Evolutionary conservation across 208 protist genomes (phyloP).

Genomic region (Crithidia mellificae): DNA sequence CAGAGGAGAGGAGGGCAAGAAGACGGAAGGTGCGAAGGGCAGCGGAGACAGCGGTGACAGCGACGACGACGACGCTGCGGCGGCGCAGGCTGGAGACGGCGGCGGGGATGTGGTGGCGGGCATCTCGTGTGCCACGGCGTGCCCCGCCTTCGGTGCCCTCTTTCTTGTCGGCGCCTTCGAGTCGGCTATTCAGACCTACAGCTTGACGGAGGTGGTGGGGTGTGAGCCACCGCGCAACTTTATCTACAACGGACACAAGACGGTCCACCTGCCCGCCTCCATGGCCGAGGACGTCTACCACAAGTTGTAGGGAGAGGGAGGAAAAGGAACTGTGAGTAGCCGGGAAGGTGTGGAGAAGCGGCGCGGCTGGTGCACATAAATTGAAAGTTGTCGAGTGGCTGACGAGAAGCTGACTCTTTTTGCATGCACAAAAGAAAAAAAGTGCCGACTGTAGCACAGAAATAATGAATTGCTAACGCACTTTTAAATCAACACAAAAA

Average conservation of each 20-base stretch:
- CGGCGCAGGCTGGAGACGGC: not conserved
- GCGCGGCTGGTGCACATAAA: too few relatives aligned
- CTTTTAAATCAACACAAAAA: too few relatives aligned
- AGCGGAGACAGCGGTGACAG: not conserved
- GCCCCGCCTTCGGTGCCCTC: conserved; percentile 59
- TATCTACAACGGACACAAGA: conserved; percentile 81
- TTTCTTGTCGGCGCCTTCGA: conserved; percentile 82
- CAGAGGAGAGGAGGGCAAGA: not conserved
- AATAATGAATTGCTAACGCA: too few relatives aligned
- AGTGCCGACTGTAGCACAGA: too few relatives aligned
- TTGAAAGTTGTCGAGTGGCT: too few relatives aligned
- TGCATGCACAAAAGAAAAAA: too few relatives aligned
- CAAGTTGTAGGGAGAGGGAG: conserved; percentile 6
- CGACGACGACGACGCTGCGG: not conserved
- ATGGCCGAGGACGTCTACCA: conserved; percentile 40
- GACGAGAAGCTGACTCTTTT: too few relatives aligned
- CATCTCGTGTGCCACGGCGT: conserved; percentile 60
- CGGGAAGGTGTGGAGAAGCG: too few relatives aligned
- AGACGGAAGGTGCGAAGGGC: not conserved
- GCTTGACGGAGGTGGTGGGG: conserved; percentile 62
- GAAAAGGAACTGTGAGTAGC: not conserved
- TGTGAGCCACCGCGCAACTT: conserved; percentile 69
- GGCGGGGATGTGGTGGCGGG: conserved; percentile 38
- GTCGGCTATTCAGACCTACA: conserved; percentile 62
- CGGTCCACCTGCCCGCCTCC: conserved; percentile 47